Evolutionary conservation across 106 monocot genomes (phyloP), one percentile per base, ranked within the genome.

Genomic region (Cymbidium sinense): DNA sequence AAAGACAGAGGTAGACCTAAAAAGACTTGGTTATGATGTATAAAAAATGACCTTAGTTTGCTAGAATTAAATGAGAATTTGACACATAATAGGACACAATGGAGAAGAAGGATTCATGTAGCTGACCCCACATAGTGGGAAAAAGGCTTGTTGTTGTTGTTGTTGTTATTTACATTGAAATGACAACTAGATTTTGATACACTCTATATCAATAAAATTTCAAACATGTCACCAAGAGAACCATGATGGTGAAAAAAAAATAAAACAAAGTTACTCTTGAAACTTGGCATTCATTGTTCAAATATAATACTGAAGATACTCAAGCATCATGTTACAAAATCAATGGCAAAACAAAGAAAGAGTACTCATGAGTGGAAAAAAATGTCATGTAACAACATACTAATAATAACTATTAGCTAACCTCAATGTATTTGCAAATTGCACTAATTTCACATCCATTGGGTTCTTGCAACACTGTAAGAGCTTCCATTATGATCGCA

Each of bases 391-490:
- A 67, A 67, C 5, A 71, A 36, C 5, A 39, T 71, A 71, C 28
- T 39, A 39, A 39, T 20, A 34, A 34, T 34, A 31, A 8, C 34
- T 39, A 2, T 7, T n/a, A 71, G 34, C 74, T 44, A 65, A 93
- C 93, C 88, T 90, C 93, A 65, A 93, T 88, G 72, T 76, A 93
- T 75, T 75, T 79, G 54, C 77, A 81, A 83, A 93, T 90, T 47
- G 93, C 84, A 83, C 77, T 88, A 84, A 93, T 76, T 55, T 93
- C 93, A 70, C 77, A 79, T 75, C 90, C 90, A 80, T 85, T 85
- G 79, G 86, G 85, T 58, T 86, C 90, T 73, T 77, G 78, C 44
- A 90, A 20, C 34, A 78, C 70, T 58, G 82, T 77, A 77, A 93
- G 88, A 71, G 90, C 90, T 85, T 93, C 93, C 47, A 88, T 77